Conservation (phyloP, 2,329 filamentous ascomycete species). For the Torrubiellomyces zombiae region DNA sequence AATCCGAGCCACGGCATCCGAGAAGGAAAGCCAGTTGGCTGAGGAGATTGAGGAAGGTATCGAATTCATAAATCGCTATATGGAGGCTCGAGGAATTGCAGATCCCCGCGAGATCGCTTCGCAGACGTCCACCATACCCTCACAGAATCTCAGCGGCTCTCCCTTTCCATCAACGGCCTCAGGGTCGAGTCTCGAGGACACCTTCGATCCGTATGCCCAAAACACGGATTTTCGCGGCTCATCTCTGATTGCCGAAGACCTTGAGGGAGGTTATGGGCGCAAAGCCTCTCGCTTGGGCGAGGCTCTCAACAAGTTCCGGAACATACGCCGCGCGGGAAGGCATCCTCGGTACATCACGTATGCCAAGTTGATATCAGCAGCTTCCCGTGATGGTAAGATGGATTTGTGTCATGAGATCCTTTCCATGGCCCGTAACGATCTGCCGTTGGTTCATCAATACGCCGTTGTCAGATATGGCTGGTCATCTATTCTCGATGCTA, state of each 20-base stretch:
- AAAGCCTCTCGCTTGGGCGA: slow-evolving; percentile 61
- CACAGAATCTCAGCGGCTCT: slow-evolving; percentile 27
- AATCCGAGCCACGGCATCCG: slow-evolving; percentile 46
- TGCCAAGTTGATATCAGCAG: slow-evolving; percentile 82
- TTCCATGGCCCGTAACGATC: slow-evolving; percentile 73
- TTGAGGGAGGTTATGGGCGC: slow-evolving; percentile 65
- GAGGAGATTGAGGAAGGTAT: slow-evolving; percentile 81
- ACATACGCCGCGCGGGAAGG: slow-evolving; percentile 81
- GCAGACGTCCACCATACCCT: slow-evolving; percentile 22
- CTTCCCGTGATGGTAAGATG: slow-evolving; percentile 70
- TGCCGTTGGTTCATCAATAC: slow-evolving; percentile 73
- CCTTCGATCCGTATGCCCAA: slow-evolving; percentile 78
- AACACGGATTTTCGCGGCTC: slow-evolving; percentile 91
- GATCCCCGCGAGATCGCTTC: slow-evolving; percentile 39
- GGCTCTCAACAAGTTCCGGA: slow-evolving; percentile 68
- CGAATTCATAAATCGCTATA: slow-evolving; percentile 47
- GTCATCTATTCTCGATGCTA: slow-evolving; percentile 90
- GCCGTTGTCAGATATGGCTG: slow-evolving; percentile 83
- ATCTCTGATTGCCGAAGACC: slow-evolving; percentile 71
- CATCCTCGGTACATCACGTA: slow-evolving; percentile 95
- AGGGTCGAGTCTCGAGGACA: slow-evolving; percentile 55
- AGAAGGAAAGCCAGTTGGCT: slow-evolving; percentile 36
- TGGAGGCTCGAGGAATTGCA: slow-evolving; percentile 35
- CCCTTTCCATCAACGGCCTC: slow-evolving; percentile 37
- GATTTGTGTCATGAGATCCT: slow-evolving; percentile 75